A percentile compares a stretch with the other conserved stretches of the same genome.
phyloP scores from a whole-genome alignment of 352 stramenopile genomes.

The Phytopythium delawarense region DNA sequence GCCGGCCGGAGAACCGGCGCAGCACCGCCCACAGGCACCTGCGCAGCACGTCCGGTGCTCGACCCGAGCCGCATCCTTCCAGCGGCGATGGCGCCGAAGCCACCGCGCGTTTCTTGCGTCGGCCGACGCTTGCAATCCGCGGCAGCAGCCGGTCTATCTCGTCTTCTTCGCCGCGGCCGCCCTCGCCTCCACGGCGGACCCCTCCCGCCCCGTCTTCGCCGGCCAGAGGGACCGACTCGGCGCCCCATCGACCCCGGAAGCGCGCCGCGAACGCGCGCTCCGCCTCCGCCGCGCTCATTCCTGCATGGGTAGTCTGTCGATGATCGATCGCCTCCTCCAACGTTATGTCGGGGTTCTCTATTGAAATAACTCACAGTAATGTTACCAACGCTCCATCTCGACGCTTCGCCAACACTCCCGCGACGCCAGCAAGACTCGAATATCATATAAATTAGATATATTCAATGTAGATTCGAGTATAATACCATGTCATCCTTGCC shows the following conservation, averaged over 20 bases:
- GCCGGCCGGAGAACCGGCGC: slow-evolving; percentile 20
- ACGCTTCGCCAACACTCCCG: background rate
- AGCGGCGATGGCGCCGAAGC: no score
- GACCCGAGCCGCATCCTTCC: background rate
- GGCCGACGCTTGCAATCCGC: background rate
- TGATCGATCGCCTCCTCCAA: no score
- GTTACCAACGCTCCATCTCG: no score
- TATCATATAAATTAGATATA: background rate
- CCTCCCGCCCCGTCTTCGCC: background rate
- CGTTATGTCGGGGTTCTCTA: no score
- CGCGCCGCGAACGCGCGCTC: background rate
- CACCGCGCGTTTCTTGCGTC: no score
- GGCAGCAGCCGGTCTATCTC: slow-evolving; percentile 1
- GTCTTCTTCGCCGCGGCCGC: no score
- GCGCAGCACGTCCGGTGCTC: background rate
- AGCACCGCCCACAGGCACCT: slow-evolving; percentile 17
- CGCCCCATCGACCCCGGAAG: background rate
- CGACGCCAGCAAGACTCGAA: no score
- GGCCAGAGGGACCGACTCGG: background rate
- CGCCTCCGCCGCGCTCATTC: slow-evolving; percentile 1
- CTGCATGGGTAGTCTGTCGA: no score
- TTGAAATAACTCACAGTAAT: no score
- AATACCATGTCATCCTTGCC: no score
- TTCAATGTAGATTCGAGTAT: background rate
- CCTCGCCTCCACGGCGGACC: background rate